Percentiles rank a stretch among this genome's conserved stretches.
Conservation (phyloP, 495 filamentous ascomycete genomes). For the Talaromyces liani region DNA sequence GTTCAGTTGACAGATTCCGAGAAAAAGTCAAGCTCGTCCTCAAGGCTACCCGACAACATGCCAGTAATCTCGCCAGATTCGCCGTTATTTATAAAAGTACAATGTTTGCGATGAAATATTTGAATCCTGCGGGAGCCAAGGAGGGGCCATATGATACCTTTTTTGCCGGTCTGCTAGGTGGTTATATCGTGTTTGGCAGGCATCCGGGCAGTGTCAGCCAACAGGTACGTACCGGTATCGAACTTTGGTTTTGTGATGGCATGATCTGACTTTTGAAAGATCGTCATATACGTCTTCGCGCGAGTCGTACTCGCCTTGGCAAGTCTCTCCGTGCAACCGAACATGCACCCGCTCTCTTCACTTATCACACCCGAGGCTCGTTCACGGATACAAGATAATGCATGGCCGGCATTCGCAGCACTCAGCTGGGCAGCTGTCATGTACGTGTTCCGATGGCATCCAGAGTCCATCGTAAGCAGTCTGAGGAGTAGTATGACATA, state of each 20-base stretch:
- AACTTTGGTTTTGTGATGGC: too few species aligned
- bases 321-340: conserved; percentile 68
- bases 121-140: conserved; percentile 50
- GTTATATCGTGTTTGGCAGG: conserved; percentile 87
- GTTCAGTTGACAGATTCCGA: conserved; percentile 46
- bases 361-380: conserved; percentile 36
- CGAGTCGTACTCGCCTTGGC: conserved; percentile 78
- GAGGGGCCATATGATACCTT: conserved; percentile 74
- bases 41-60: conserved; percentile 83
- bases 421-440: conserved; percentile 88
- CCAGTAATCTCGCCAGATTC: conserved; percentile 84
- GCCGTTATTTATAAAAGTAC: conserved; percentile 79
- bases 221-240: conserved; percentile 43
- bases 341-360: conserved; percentile 36
- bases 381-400: conserved; percentile 52
- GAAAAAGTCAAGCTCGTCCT: conserved; percentile 73
- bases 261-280: conserved; percentile 28
- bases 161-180: conserved; percentile 83
- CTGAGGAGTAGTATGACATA: conserved; percentile 96
- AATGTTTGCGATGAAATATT: conserved; percentile 62
- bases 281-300: conserved; percentile 96
- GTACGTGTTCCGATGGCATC: conserved; percentile 90
- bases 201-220: conserved; percentile 79
- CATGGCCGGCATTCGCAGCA: conserved; percentile 87
- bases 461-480: conserved; percentile 80